Evolutionary conservation across 2,329 filamentous ascomycete species (phyloP).

Genomic region (Talaromyces sp.): DNA sequence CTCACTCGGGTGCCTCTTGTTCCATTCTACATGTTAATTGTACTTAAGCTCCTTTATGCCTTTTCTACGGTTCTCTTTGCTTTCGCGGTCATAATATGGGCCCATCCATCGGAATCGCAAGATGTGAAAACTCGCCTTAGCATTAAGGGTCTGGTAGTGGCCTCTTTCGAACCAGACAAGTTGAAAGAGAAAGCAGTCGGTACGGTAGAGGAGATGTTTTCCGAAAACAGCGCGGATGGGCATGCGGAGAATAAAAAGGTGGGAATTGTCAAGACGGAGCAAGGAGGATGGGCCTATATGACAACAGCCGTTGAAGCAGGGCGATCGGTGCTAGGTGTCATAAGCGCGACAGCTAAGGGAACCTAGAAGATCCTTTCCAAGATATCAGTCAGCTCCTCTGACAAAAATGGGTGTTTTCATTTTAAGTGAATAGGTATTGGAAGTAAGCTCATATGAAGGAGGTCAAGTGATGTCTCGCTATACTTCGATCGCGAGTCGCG

Average conservation of each 20-base stretch:
- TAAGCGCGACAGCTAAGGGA: neutral
- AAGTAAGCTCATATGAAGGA: too few species aligned
- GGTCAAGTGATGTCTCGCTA: too few species aligned
- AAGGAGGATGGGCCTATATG: neutral
- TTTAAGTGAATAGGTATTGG: too few species aligned
- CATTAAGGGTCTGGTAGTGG: neutral
- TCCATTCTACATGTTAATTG: neutral
- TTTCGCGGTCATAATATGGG: conserved; percentile 1
- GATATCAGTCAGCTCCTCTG: too few species aligned
- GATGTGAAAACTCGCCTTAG: neutral
- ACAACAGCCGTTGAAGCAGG: neutral
- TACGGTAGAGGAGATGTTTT: conserved; percentile 2
- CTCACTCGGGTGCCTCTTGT: neutral
- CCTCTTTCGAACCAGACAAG: neutral
- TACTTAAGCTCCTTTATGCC: neutral
- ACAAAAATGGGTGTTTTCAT: too few species aligned
- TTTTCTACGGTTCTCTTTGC: neutral
- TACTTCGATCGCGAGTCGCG: too few species aligned
- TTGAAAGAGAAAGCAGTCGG: neutral
- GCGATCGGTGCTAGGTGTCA: neutral
- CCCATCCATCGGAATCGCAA: neutral
- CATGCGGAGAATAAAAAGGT: neutral
- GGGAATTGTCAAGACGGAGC: neutral
- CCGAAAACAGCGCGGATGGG: neutral
- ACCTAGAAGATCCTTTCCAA: neutral